phyloP scores from a whole-genome alignment of 2,329 filamentous ascomycete species.

The Venturia aucupariae region DNA sequence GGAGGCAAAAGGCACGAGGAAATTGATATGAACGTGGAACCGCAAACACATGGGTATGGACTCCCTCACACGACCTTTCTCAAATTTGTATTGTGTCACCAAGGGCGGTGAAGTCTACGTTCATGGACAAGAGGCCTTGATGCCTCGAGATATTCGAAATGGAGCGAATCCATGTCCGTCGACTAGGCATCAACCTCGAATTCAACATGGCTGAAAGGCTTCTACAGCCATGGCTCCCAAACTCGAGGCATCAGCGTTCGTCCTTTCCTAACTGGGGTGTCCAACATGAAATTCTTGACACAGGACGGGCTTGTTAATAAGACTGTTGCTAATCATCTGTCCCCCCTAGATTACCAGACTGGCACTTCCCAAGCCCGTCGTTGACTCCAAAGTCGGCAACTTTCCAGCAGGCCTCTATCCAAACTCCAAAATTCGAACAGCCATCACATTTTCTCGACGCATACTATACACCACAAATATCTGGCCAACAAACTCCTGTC shows the following conservation, averaged over 20 bases:
- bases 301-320: slow-evolving; percentile 6
- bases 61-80: slow-evolving; percentile 19
- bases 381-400: slow-evolving; percentile 38
- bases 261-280: not conserved
- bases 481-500: slow-evolving; percentile 31
- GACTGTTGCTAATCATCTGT: slow-evolving; percentile 4
- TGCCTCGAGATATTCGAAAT: not conserved
- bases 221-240: not conserved
- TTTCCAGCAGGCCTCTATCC: slow-evolving; percentile 31
- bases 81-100: slow-evolving; percentile 18
- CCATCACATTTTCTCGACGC: slow-evolving; percentile 41
- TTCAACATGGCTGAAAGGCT: not conserved
- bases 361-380: slow-evolving; percentile 42
- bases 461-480: slow-evolving; percentile 36
- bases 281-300: not conserved
- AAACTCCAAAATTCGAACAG: slow-evolving; percentile 36
- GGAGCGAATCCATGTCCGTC: not conserved
- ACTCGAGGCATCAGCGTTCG: slow-evolving; percentile 10
- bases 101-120: not conserved
- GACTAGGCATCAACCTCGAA: slow-evolving; percentile 9
- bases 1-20: slow-evolving; percentile 10
- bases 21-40: slow-evolving; percentile 33
- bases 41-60: slow-evolving; percentile 32
- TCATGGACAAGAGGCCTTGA: not conserved
- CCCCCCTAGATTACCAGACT: slow-evolving; percentile 32